A percentile compares a stretch with the other conserved stretches of the same genome.
Conservation (phyloP, 257 asterid species). For the Penstemon davidsonii region DNA sequence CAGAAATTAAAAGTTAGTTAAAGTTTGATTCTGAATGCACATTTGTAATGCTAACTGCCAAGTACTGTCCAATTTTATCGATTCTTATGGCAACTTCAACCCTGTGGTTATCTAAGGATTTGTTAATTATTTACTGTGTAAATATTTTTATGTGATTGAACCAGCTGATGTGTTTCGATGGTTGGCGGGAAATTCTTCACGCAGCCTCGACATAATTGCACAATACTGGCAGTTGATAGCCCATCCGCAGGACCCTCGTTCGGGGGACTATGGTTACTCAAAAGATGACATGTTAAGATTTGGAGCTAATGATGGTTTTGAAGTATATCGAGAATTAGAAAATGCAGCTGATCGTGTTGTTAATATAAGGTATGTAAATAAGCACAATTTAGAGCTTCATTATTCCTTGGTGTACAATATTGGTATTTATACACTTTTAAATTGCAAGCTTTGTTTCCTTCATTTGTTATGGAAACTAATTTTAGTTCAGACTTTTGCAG, state of each 20-base stretch:
- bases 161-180: constrained; percentile 84
- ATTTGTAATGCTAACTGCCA: too few relatives aligned
- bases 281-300: constrained; percentile 63
- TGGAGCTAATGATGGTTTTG: constrained; percentile 68
- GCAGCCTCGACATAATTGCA: constrained; percentile 74
- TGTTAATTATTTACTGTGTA: too few relatives aligned
- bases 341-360: constrained; percentile 68
- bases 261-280: constrained; percentile 83
- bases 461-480: constrained; percentile 27
- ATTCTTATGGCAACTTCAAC: too few relatives aligned
- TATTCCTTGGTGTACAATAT: neutral
- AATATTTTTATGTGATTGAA: neutral
- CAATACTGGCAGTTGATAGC: constrained; percentile 84
- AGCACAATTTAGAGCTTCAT: neutral
- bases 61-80: too few relatives aligned
- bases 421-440: neutral
- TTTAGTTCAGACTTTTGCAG: constrained; percentile 65
- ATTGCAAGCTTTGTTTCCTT: too few relatives aligned
- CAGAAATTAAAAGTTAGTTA: too few relatives aligned
- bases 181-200: constrained; percentile 87
- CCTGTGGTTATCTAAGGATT: too few relatives aligned
- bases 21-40: too few relatives aligned
- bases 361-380: constrained; percentile 49
- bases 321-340: constrained; percentile 58
- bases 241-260: constrained; percentile 67